These are phyloP conservation scores for Chrysoporthe puriensis DNA, from an alignment of 2,329 filamentous ascomycete genomes.

Conservation along the genomic window DNA sequence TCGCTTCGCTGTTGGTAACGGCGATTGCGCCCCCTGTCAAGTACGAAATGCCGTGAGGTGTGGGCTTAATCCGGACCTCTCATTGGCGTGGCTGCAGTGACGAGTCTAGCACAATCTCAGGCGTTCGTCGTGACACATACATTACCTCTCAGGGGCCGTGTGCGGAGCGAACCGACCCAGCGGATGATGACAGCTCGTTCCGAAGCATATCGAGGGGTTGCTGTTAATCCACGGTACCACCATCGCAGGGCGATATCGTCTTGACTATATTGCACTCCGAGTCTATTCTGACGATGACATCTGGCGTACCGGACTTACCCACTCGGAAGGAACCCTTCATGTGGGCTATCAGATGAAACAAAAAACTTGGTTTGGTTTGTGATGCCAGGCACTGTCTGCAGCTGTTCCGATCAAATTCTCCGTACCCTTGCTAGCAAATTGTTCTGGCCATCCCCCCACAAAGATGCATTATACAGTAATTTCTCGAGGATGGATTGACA, in stretches of 20 bases:
- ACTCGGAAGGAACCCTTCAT: constrained; percentile 14
- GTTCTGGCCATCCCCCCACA: not conserved
- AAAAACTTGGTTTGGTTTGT: not conserved
- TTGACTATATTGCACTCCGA: constrained; percentile 8
- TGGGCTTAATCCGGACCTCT: not conserved
- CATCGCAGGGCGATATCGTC: not conserved
- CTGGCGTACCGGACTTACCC: not conserved
- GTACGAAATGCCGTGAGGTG: not conserved
- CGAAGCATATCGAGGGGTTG: constrained; percentile 14
- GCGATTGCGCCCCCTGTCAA: not conserved
- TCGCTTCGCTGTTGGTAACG: not conserved
- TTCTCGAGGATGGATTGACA: not conserved
- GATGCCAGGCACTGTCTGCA: not conserved
- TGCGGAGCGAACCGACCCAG: too few species aligned
- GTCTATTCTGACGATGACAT: constrained; percentile 21
- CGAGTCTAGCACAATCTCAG: not conserved
- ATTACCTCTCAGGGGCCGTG: too few species aligned
- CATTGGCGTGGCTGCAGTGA: not conserved
- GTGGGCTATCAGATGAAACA: constrained; percentile 22
- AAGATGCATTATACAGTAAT: not conserved
- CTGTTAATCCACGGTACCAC: not conserved
- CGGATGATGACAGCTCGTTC: too few species aligned
- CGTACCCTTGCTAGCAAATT: not conserved
- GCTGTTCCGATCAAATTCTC: not conserved
- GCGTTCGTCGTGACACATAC: too few species aligned